Evolutionary conservation across 352 stramenopile species (phyloP), one percentile per base, ranked within the genome.

Genomic region (Phytophthora fragariae): DNA sequence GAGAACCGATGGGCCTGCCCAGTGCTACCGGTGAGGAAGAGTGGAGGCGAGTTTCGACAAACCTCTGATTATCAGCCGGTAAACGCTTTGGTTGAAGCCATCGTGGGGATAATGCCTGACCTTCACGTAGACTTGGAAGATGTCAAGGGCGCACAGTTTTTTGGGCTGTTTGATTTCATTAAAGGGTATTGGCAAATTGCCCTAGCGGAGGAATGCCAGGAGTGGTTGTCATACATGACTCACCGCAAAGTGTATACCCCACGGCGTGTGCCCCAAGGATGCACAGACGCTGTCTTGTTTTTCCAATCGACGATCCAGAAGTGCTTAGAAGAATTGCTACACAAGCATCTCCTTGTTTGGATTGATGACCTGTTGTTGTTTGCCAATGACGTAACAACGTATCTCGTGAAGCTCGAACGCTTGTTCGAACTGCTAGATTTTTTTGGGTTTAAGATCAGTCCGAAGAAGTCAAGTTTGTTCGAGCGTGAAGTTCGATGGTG

Each of bases 351-450:
- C 8, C 33, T 39, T 11, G 33, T 39, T 39, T 39, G 76, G 63
- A 72, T 80, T n/a, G 72, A 80, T 41, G 64, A 80, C 53, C 17
- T 82, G 5, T 59, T 82, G 0, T 19, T 80, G 5, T 76, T 67
- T 57, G 72, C 63, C 5, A 15, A 46, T 5, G 61, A 72, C 46
- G 57, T 65, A 4, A 57, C 60, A 1, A 68, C 44, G 2, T 82
- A 73, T 49, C 44, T 79, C 14, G 15, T 29, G 2, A 72, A 71
- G 46, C 53, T 73, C 6, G 65, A 72, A 17, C 15, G 74, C 15
- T 46, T 80, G 6, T 70, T 83, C n/a, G 33, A 35, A 12, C 37
- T 79, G 9, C 11, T 73, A 0, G 49, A 80, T 37, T n/a, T 49
- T 3, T 72, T 71, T 31, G 70, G 72, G 19, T 57, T 76, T 2